Evolutionary conservation across 2,329 filamentous ascomycete species (phyloP).

Genomic region (Shiraia bambusicola): DNA sequence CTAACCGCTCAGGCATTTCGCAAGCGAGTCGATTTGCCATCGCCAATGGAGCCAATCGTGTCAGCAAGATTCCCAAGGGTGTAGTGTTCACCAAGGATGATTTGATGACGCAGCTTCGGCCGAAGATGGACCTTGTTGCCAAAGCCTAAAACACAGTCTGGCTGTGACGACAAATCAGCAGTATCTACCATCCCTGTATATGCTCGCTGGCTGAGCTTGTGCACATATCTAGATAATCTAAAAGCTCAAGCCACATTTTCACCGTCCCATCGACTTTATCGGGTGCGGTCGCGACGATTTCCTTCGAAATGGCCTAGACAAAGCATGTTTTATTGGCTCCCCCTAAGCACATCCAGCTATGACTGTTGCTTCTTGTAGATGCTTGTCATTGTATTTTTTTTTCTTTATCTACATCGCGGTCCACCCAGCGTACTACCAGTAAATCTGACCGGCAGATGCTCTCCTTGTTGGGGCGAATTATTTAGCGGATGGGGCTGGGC

Average conservation of each 20-base stretch:
- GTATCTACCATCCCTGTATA: conserved; percentile 10
- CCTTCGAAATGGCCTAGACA: conserved; percentile 33
- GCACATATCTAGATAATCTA: conserved; percentile 10
- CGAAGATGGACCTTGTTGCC: conserved; percentile 55
- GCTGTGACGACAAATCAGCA: conserved; percentile 23
- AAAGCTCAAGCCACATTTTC: conserved; percentile 29
- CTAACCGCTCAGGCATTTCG: conserved; percentile 78
- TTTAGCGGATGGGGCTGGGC: conserved; percentile 17
- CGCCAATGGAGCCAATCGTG: conserved; percentile 78
- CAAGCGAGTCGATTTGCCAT: conserved; percentile 67
- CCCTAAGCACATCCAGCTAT: conserved; percentile 6
- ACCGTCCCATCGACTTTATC: conserved; percentile 8
- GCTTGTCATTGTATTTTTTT: conserved; percentile 5
- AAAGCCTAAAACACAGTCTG: conserved; percentile 25
- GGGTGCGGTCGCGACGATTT: conserved; percentile 31
- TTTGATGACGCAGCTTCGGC: conserved; percentile 59
- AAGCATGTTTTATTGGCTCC: conserved; percentile 20
- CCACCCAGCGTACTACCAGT: conserved; percentile 4
- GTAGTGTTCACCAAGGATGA: conserved; percentile 76
- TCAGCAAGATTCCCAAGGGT: conserved; percentile 80
- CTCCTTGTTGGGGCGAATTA: conserved; percentile 15
- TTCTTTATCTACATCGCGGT: conserved; percentile 15
- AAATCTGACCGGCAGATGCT: conserved; percentile 14
- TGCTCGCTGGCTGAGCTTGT: conserved; percentile 40
- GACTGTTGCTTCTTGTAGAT: conserved; percentile 8